Evolutionary conservation across 208 protist genomes (phyloP).

Genomic region (Wallacemonas sp.): DNA sequence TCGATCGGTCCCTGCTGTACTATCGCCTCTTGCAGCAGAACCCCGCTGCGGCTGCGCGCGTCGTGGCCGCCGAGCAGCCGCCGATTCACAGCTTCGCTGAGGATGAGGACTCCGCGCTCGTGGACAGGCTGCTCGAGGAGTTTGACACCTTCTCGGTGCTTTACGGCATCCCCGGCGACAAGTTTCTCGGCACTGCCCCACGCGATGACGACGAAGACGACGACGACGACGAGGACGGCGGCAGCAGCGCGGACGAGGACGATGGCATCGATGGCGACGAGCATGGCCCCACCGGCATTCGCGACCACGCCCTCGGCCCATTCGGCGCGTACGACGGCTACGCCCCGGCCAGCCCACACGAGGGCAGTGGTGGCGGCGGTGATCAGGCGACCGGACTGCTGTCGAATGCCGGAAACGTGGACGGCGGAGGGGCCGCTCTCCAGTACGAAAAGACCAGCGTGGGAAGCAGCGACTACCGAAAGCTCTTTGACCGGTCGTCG

Average conservation of each 20-base stretch:
- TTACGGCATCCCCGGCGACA: slow-evolving; percentile 60
- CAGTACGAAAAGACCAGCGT: neutral
- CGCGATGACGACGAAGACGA: slow-evolving; percentile 24
- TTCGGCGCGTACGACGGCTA: slow-evolving; percentile 3
- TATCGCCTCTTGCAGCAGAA: slow-evolving; percentile 74
- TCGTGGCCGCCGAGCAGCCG: slow-evolving; percentile 55
- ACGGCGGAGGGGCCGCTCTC: neutral
- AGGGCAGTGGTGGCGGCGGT: too few species aligned
- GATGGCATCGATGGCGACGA: slow-evolving; percentile 15
- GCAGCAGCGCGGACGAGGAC: slow-evolving; percentile 20
- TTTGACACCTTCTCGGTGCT: slow-evolving; percentile 91
- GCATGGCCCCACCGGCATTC: too few species aligned
- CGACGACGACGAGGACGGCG: slow-evolving; percentile 13
- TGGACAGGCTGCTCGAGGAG: slow-evolving; percentile 87
- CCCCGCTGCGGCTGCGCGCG: slow-evolving; percentile 40
- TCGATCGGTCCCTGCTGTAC: slow-evolving; percentile 87
- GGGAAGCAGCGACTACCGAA: neutral
- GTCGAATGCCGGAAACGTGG: neutral
- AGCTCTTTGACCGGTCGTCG: neutral
- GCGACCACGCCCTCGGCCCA: too few species aligned
- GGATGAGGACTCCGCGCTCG: slow-evolving; percentile 55
- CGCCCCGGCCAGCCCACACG: neutral
- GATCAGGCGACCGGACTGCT: slow-evolving; percentile 2
- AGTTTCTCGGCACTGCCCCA: slow-evolving; percentile 20
- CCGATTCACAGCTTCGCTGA: slow-evolving; percentile 62